A percentile compares a stretch with the other conserved stretches of the same genome.
phyloP scores from a whole-genome alignment of 2,329 filamentous ascomycete species.

The Cladosporium sp. region DNA sequence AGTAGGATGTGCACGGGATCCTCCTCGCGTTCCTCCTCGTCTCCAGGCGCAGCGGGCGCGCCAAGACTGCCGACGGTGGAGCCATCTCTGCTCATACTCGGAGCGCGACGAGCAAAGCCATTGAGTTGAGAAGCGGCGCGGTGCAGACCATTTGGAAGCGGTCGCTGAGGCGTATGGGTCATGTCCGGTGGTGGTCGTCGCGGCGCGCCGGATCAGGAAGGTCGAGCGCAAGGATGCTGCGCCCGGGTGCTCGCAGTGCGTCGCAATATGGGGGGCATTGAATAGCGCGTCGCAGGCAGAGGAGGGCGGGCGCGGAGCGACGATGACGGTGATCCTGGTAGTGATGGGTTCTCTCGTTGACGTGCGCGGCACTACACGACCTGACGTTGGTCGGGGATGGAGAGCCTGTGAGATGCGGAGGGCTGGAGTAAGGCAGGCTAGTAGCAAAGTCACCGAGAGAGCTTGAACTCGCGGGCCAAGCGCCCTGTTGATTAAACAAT shows the following conservation, averaged over 20 bases:
- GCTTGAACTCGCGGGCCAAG: background rate
- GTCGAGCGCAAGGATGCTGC: conserved; percentile 13
- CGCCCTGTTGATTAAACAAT: background rate
- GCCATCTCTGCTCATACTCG: conserved; percentile 43
- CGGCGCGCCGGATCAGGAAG: conserved; percentile 9
- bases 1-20: conserved; percentile 56
- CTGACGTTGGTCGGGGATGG: background rate
- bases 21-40: conserved; percentile 41
- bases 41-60: conserved; percentile 24
- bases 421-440: background rate
- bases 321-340: conserved; percentile 6
- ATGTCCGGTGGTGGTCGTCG: conserved; percentile 20
- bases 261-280: conserved; percentile 20
- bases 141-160: conserved; percentile 36
- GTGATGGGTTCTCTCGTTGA: conserved; percentile 9
- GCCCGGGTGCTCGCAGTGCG: conserved; percentile 10
- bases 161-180: conserved; percentile 38
- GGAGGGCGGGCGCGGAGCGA: conserved; percentile 19
- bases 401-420: background rate
- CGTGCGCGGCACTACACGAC: too few species aligned
- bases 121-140: conserved; percentile 33
- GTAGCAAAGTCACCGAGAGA: background rate
- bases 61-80: conserved; percentile 34
- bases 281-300: conserved; percentile 15
- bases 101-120: conserved; percentile 37